phyloP scores from a whole-genome alignment of 257 asterid species.

The Parsonsia alboflavescens region DNA sequence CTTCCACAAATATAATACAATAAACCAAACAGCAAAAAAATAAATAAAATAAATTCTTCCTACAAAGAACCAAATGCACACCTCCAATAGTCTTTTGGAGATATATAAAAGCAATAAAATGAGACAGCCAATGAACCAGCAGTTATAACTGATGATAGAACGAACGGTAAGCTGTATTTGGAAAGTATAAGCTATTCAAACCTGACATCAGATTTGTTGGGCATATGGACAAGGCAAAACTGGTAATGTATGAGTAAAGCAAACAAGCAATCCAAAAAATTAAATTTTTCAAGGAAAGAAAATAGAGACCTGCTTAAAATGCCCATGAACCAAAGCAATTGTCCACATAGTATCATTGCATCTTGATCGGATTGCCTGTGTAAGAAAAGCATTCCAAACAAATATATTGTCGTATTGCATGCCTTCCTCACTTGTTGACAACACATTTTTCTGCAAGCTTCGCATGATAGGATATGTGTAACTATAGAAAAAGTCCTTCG shows the following conservation, averaged over 20 bases:
- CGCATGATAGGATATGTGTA: conserved; percentile 94
- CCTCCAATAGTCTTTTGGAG: not conserved
- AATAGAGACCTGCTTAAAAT: conserved; percentile 64
- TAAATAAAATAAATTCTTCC: not conserved
- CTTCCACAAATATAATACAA: not conserved
- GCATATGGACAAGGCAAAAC: not conserved
- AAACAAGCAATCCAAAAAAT: not conserved
- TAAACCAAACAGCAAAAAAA: not conserved
- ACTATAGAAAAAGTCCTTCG: conserved; percentile 96
- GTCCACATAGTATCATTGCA: conserved; percentile 93
- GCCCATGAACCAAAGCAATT: conserved; percentile 93
- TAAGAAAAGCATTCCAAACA: conserved; percentile 95
- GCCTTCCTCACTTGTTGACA: conserved; percentile 60
- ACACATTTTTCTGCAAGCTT: conserved; percentile 80
- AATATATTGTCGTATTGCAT: conserved; percentile 94
- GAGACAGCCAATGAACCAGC: not conserved
- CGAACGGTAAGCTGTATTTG: not conserved
- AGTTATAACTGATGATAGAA: not conserved
- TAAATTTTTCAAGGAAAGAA: not conserved
- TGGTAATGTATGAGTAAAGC: not conserved
- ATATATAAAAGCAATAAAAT: not conserved
- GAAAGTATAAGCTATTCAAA: not conserved
- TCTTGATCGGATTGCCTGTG: conserved; percentile 77
- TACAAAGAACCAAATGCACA: not conserved
- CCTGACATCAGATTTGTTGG: not conserved